Evolutionary conservation across 495 filamentous ascomycete genomes (phyloP).

Genomic region (Hypoxylon rickii): DNA sequence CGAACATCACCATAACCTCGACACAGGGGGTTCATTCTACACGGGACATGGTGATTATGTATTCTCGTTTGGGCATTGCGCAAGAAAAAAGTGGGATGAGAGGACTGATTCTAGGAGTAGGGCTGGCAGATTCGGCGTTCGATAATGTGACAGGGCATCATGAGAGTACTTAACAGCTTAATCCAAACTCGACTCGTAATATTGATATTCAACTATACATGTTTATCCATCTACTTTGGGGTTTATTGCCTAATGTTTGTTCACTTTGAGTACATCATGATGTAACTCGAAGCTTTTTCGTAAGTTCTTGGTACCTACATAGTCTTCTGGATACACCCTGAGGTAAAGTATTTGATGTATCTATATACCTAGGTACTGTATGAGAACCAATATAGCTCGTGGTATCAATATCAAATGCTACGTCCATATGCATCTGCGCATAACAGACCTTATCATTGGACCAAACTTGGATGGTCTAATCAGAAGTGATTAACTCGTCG

Average conservation of each 20-base stretch:
- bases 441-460: no score
- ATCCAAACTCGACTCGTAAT: conserved; percentile 19
- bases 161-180: conserved; percentile 30
- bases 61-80: conserved; percentile 7
- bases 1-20: background rate
- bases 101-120: conserved; percentile 9
- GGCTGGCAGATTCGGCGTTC: conserved; percentile 25
- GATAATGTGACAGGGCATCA: conserved; percentile 15
- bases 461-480: no score
- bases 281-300: background rate
- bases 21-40: background rate
- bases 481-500: no score
- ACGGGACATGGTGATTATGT: conserved; percentile 3
- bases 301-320: no score
- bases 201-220: conserved; percentile 26
- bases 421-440: no score
- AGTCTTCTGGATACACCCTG: no score
- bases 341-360: background rate
- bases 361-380: background rate
- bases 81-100: conserved; percentile 10
- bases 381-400: background rate
- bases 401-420: no score
- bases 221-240: background rate
- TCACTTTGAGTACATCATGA: no score
- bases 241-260: no score